Percentiles rank a stretch among this genome's conserved stretches.
phyloP scores from a whole-genome alignment of 345 rosid species.

The Linum tenue region DNA sequence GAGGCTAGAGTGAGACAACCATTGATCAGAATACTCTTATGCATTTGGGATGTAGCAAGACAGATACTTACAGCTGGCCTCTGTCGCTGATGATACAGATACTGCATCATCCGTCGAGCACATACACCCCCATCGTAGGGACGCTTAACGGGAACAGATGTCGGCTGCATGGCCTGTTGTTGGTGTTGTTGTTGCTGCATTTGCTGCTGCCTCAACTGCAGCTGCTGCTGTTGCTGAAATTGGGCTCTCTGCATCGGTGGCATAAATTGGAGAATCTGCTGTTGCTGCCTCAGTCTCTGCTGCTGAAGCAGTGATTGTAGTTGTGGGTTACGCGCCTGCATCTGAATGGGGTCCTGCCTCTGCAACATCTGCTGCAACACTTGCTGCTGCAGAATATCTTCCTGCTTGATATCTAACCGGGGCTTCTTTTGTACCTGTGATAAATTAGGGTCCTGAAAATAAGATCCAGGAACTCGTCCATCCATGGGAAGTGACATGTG shows the following conservation, averaged over 20 bases:
- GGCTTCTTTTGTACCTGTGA: conserved; percentile 72
- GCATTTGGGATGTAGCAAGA: neutral
- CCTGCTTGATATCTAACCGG: conserved; percentile 74
- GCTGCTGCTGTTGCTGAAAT: conserved; percentile 79
- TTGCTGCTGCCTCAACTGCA: conserved; percentile 73
- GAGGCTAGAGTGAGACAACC: too few species aligned
- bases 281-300: conserved; percentile 60
- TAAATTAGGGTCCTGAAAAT: conserved; percentile 63
- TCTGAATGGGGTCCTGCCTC: conserved; percentile 71
- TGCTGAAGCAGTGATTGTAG: conserved; percentile 64
- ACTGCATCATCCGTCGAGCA: conserved; percentile 93
- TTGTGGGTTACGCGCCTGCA: conserved; percentile 65
- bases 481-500: conserved; percentile 55
- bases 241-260: conserved; percentile 80
- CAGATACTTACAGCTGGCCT: conserved; percentile 60
- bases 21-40: neutral
- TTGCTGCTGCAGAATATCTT: conserved; percentile 81
- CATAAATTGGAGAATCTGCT: conserved; percentile 62
- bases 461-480: conserved; percentile 48
- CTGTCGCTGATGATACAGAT: conserved; percentile 86
- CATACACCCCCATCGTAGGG: conserved; percentile 73
- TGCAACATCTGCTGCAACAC: conserved; percentile 72
- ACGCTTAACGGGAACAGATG: conserved; percentile 34
- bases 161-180: conserved; percentile 55
- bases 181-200: conserved; percentile 33